These are phyloP conservation scores for Lepidium aucheri DNA, from an alignment of 345 rosid species.

Conservation along the genomic window DNA sequence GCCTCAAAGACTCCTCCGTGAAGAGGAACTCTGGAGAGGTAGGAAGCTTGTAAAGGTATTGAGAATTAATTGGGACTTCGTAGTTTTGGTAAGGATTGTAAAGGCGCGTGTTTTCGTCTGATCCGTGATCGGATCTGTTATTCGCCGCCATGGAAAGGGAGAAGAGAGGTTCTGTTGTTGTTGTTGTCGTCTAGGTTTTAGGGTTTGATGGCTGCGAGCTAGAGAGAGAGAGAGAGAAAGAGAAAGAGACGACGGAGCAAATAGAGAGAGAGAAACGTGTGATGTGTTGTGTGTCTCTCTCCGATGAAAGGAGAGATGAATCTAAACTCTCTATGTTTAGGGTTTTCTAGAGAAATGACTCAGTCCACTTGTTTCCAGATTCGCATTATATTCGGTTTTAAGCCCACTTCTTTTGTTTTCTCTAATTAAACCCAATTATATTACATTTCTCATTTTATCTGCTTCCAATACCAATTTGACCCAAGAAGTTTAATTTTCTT, in stretches of 20 bases:
- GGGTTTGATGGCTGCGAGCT: slow-evolving; percentile 17
- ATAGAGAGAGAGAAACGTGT: not conserved
- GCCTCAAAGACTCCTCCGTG: slow-evolving; percentile 71
- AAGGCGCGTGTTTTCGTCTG: slow-evolving; percentile 45
- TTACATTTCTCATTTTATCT: not conserved
- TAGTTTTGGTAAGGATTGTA: slow-evolving; percentile 79
- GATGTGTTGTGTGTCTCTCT: slow-evolving; percentile 14
- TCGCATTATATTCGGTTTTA: not conserved
- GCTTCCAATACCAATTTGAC: no score
- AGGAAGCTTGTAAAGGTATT: slow-evolving; percentile 65
- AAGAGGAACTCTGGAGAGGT: slow-evolving; percentile 93
- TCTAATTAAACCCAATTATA: not conserved
- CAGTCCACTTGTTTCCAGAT: slow-evolving; percentile 9
- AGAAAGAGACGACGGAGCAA: no score
- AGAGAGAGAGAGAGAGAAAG: not conserved
- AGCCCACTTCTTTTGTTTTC: not conserved
- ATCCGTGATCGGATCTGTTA: slow-evolving; percentile 35
- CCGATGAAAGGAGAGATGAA: slow-evolving; percentile 14
- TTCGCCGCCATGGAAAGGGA: slow-evolving; percentile 33
- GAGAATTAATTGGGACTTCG: slow-evolving; percentile 40
- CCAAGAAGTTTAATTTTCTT: no score
- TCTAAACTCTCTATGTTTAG: not conserved
- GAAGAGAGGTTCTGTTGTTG: not conserved
- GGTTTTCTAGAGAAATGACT: slow-evolving; percentile 9
- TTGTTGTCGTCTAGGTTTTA: not conserved